Evolutionary conservation across 257 asterid genomes (phyloP), one percentile per base, ranked within the genome.

Genomic region (Jacaranda copaia): DNA sequence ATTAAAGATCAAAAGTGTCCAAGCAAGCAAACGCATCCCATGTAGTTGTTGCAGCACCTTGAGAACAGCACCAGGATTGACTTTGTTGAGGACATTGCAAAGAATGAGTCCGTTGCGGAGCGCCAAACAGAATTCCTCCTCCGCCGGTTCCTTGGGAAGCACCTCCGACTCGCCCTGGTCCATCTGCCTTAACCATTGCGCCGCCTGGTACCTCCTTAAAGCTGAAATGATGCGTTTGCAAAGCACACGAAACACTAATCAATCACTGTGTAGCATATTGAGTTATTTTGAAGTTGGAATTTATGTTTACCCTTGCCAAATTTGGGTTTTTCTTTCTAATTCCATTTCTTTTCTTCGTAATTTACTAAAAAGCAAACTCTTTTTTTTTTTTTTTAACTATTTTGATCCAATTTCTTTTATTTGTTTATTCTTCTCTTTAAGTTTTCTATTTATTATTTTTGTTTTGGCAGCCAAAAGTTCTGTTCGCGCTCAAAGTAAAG

Each of bases 11-110:
- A 25, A 0, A 25, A 25, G 32, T 53, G 32, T 35, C 13, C 20
- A 72, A 20, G 46, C 40, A 72, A 45, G 56, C 45, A 14, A 52
- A 72, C 40, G 8, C 68, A 25, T 25, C 10, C 18, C 4, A 58
- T 25, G 14, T 32, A 4, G 19, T 18, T 53, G 10, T 14, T 10
- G 46, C 20, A 42, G 45, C 60, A 91, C 98, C 94, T 94, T 94
- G 91, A 78, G 91, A 82, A 92, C 92, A 12, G 97, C 97, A 0
- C 97, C 93, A 16, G 98, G 97, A 72, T 92, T 90, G 86, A 94
- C 91, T 89, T 88, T 94, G 93, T 94, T 94, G 88, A 94, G 97
- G 71, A 94, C 97, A 39, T 94, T 94, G 96, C 98, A 94, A n/a
- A 92, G 96, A 68, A 94, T 88, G 76, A 92, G 97, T 58, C 98